Conservation (phyloP, 805 yeast genomes). For the Candida railenensis region DNA sequence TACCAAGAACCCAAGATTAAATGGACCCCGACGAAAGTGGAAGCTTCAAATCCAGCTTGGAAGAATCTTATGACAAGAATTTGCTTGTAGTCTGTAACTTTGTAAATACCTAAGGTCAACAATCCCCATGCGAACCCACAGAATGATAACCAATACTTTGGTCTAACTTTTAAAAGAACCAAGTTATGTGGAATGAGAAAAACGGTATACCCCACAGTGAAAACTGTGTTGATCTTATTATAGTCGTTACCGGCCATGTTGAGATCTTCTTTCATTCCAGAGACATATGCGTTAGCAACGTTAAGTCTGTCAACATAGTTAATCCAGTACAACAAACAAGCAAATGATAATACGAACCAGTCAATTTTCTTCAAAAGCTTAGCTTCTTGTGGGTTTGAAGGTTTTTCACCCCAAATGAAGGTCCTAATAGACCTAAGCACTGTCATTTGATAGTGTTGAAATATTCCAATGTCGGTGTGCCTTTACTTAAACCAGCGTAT, state of each 20-base stretch:
- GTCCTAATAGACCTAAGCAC: conserved; percentile 12
- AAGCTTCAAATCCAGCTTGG: conserved; percentile 59
- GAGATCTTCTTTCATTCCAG: conserved; percentile 32
- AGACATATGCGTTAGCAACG: conserved; percentile 29
- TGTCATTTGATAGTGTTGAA: too few species aligned
- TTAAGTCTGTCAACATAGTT: conserved; percentile 57
- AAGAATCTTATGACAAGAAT: conserved; percentile 59
- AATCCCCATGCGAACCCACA: conserved; percentile 59
- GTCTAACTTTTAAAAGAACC: conserved; percentile 50
- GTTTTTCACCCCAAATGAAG: conserved; percentile 32
- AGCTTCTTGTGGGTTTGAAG: conserved; percentile 28
- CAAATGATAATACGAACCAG: conserved; percentile 41
- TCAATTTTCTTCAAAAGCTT: conserved; percentile 35
- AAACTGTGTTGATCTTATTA: conserved; percentile 53
- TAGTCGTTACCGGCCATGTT: conserved; percentile 43
- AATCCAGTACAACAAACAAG: conserved; percentile 41
- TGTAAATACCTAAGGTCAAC: conserved; percentile 51
- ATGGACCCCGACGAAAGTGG: conserved; percentile 56
- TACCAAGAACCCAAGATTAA: conserved; percentile 55
- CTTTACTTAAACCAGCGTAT: too few species aligned
- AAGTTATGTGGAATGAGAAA: conserved; percentile 64
- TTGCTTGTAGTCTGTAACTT: conserved; percentile 45
- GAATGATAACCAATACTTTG: conserved; percentile 55
- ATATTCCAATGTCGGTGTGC: too few species aligned
- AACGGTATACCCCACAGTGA: conserved; percentile 59